Evolutionary conservation across 345 rosid species (phyloP), one percentile per base, ranked within the genome.

Genomic region (Ceriops decandra): DNA sequence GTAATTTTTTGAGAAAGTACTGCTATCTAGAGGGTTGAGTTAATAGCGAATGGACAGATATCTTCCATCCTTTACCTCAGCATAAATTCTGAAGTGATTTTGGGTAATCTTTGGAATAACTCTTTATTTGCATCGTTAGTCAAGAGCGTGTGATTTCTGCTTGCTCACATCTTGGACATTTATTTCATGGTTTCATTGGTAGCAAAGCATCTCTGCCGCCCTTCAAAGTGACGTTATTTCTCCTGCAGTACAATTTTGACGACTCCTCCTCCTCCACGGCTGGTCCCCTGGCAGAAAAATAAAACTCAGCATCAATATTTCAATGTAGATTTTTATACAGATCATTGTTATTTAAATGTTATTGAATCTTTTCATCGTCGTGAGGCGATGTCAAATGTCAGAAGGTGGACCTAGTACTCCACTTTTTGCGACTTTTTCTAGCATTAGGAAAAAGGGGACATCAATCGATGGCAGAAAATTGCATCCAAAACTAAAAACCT

Each of bases 41-140:
- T 71, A 68, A 66, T 64, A 74, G 31, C 70, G 81, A 83, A 68
- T 75, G 56, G 84, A 80, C 77, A 66, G 76, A 66, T 77, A 76
- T 38, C 82, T 52, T 47, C 81, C 81, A 16, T 42, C 76, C 78
- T 74, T 78, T 71, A 78, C 79, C 71, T 33, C 72, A 20, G 68
- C 58, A 77, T 54, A 6, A 54, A 54, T 60, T 56, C 67, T 66
- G 60, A 73, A 61, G 31, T 67, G 58, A 73, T 67, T 8, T 49
- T 38, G 9, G 17, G 49, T 49, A 58, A 47, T 30, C 47, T 28
- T 62, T 73, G 75, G 70, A 70, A 62, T 38, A 75, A 57, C 70
- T 22, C 7, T 26, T 49, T 22, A 8, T 62, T 7, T 15, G 31
- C 16, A 5, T 21, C 15, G 2, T 3, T 0, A 2, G 22, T 33